Evolutionary conservation across 2,329 filamentous ascomycete species (phyloP), one percentile per base, ranked within the genome.

Genomic region (Arthrobotrys musiformis): DNA sequence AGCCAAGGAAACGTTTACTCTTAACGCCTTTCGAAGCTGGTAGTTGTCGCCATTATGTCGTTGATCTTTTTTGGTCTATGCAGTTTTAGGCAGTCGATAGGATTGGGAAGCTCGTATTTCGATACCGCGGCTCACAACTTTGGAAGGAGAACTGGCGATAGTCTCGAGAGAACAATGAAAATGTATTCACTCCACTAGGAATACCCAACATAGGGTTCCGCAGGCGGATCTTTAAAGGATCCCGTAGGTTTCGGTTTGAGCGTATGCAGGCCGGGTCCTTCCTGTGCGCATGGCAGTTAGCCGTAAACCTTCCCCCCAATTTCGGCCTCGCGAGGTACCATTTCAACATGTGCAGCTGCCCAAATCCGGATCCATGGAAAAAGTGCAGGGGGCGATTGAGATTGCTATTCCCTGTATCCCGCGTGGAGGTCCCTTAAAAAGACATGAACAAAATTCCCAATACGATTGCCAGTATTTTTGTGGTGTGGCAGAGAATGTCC

Each of bases 401-500:
- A 35, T 77, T 77, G 35, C 60, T 48, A 52, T 58, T 52, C 63
- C 63, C 60, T 61, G 48, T 66, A 70, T 66, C 40, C 66, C 73
- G 73, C 73, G 63, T 77, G 66, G 73, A 70, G 58, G 66, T 50
- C 50, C 73, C 73, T 30, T 56, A 77, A 77, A 52, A 77, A 67
- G 73, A 62, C 46, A 70, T 70, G 48, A 42, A 42, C n/a, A 17
- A 60, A 58, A 17, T 64, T 75, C 54, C 28, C 28, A 56, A 48
- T 40, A 61, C 37, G 30, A 48, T 50, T 44, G 37, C 13, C 19
- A 58, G 30, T 52, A 61, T 67, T 35, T 67, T 63, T 46, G 64
- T 68, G 58, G 46, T 40, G 56, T 52, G 33, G 52, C 46, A 40
- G 42, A 40, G 5, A 30, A 26, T 37, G 11, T 22, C 22, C 28